A percentile compares a stretch with the other conserved stretches of the same genome.
Conservation (phyloP, 345 rosid genomes). For the Stellera chamaejasme region DNA sequence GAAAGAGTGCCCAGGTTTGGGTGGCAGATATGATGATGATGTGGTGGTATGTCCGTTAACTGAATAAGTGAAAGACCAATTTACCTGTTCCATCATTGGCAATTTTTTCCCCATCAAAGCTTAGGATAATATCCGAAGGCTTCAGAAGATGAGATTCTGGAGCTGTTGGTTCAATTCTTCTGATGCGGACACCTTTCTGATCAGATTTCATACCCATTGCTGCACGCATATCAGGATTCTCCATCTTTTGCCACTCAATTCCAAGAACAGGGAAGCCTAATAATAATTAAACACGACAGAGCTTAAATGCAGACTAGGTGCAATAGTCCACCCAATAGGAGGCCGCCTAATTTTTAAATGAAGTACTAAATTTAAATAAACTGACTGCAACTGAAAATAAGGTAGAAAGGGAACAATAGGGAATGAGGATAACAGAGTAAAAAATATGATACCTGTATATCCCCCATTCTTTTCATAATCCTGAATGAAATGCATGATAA, state of each 20-base stretch:
- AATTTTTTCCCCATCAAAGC: conserved; percentile 79
- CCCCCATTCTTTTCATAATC: conserved; percentile 86
- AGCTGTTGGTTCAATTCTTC: conserved; percentile 90
- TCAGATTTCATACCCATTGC: conserved; percentile 76
- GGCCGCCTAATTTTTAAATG: background rate
- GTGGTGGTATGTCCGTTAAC: too few relatives aligned
- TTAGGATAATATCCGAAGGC: conserved; percentile 80
- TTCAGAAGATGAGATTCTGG: conserved; percentile 74
- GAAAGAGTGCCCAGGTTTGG: too few relatives aligned
- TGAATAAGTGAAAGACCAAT: background rate
- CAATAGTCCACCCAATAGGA: background rate
- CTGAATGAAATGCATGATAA: conserved; percentile 68
- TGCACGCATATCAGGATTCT: conserved; percentile 76
- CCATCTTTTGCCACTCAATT: conserved; percentile 99
- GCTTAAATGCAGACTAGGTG: conserved; percentile 1
- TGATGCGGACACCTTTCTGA: conserved; percentile 85
- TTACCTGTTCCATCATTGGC: conserved; percentile 97
- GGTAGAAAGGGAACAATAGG: background rate
- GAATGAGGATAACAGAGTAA: background rate
- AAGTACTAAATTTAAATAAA: background rate
- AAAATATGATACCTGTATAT: conserved; percentile 52
- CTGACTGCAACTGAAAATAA: too few relatives aligned
- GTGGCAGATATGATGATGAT: too few relatives aligned
- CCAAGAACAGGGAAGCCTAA: conserved; percentile 87
- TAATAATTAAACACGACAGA: conserved; percentile 8